phyloP scores from a whole-genome alignment of 78 protist genomes.

The Mantamonas sphyraenae region DNA sequence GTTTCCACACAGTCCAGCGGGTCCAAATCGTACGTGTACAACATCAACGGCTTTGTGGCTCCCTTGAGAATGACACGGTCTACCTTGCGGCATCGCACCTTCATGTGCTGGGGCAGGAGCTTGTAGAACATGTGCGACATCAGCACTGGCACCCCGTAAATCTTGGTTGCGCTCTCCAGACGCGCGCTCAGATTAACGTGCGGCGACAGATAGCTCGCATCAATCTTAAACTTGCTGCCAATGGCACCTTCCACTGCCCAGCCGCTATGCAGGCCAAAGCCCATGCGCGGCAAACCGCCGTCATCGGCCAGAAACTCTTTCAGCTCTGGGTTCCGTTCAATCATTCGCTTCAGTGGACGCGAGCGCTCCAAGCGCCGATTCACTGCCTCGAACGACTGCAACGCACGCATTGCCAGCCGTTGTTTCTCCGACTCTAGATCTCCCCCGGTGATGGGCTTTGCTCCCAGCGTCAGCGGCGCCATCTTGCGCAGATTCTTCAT shows the following conservation, averaged over 20 bases:
- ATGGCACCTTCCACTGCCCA: slow-evolving; percentile 38
- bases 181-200: slow-evolving; percentile 22
- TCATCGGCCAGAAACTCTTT: no score
- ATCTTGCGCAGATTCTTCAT: no score
- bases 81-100: background rate
- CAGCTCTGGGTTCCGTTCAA: no score
- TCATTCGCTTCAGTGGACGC: no score
- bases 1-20: no score
- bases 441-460: no score
- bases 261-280: slow-evolving; percentile 27
- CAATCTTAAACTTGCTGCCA: slow-evolving; percentile 17
- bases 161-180: slow-evolving; percentile 16
- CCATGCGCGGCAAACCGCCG: no score
- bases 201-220: slow-evolving; percentile 27
- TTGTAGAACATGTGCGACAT: slow-evolving; percentile 3
- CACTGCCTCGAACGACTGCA: no score
- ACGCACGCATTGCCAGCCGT: no score
- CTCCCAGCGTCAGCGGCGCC: no score
- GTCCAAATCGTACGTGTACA: slow-evolving; percentile 18
- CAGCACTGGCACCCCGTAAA: slow-evolving; percentile 8
- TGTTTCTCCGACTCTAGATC: no score
- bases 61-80: slow-evolving; percentile 24
- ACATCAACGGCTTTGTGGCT: background rate
- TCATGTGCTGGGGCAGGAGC: background rate
- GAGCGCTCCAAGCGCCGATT: no score